Base-by-base conservation (phyloP, 2,329 filamentous ascomycete genomes). In the Metarhizium anisopliae region DNA sequence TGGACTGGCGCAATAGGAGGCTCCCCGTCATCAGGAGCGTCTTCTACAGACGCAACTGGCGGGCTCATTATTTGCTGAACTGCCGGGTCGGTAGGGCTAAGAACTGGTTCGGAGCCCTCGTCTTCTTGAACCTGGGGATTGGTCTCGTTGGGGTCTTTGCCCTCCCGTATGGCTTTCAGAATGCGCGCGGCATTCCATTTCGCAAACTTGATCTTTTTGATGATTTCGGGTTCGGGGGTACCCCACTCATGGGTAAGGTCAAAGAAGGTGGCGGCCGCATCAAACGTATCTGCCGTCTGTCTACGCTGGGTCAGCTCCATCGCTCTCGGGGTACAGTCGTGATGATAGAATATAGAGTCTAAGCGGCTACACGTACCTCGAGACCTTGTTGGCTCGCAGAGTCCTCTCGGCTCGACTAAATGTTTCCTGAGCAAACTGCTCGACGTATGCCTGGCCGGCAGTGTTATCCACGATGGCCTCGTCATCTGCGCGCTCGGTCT, bases 141-240 rank as follows among this genome's bases (percentile, higher is more conserved):
- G 7, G 89, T 88, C 55, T 87, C 84, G 70, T 99, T 99, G 3
- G 94, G 94, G 66, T 99, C 92, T 61, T 89, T 86, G 54, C 91
- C 91, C 45, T 92, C 89, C 66, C 92, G 94, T 65, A 96, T 81
- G 11, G 94, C 94, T 72, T 90, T 96, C 16, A 89, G 79, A 66
- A 99, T 99, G 56, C 94, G 84, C 40, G 93, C 76, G 2, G 93
- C 92, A 69, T 97, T 95, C 80, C 90, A 99, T 71, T 97, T 99
- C 47, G 93, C 91, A 68, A 90, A 99, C 70, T 95, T 96, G 72
- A 93, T 90, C 77, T 96, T 97, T 55, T 90, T 83, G 43, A 84
- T 78, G 20, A 86, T 83, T 66, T 97, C 91, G 1, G 81, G 73
- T 38, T 95, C 89, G 11, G 86, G 74, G 0, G 82, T 72, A 6